These are phyloP conservation scores for Arctostaphylos glauca DNA, from an alignment of 148 eudicot genomes.

Conservation along the genomic window DNA sequence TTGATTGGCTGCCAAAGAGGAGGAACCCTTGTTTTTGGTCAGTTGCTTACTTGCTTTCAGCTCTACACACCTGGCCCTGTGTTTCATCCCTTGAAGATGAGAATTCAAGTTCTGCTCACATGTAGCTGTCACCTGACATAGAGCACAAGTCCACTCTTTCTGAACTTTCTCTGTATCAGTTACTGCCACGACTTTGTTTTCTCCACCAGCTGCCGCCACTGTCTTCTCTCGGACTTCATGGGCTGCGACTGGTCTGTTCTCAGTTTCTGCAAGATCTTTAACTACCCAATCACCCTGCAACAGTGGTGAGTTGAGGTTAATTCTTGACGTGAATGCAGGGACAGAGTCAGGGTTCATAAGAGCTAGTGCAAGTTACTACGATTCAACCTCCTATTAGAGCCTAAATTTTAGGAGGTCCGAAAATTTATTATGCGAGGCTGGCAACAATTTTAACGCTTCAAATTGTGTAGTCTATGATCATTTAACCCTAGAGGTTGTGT, in stretches of 20 bases:
- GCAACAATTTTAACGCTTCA: no score
- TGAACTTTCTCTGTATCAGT: conserved; percentile 10
- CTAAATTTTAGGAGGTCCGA: no score
- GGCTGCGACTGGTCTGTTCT: not conserved
- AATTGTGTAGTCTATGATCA: no score
- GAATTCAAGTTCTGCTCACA: conserved; percentile 12
- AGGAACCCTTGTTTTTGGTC: not conserved
- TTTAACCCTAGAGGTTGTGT: no score
- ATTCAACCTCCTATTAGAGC: no score
- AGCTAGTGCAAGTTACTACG: no score
- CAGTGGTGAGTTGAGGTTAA: not conserved
- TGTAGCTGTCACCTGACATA: conserved; percentile 13
- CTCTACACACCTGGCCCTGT: conserved; percentile 7
- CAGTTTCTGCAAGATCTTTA: not conserved
- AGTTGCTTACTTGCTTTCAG: conserved; percentile 9
- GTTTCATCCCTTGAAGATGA: conserved; percentile 26
- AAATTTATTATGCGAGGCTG: no score
- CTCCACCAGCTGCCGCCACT: not conserved
- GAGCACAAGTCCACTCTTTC: conserved; percentile 26
- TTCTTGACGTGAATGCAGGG: not conserved
- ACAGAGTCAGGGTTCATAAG: no score
- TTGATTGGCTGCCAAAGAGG: not conserved
- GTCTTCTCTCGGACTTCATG: not conserved
- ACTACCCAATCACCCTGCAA: not conserved
- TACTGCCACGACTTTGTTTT: not conserved